These are phyloP conservation scores for Pulveroboletus sp. DNA, from an alignment of 768 basidiomycete genomes.

Conservation along the genomic window DNA sequence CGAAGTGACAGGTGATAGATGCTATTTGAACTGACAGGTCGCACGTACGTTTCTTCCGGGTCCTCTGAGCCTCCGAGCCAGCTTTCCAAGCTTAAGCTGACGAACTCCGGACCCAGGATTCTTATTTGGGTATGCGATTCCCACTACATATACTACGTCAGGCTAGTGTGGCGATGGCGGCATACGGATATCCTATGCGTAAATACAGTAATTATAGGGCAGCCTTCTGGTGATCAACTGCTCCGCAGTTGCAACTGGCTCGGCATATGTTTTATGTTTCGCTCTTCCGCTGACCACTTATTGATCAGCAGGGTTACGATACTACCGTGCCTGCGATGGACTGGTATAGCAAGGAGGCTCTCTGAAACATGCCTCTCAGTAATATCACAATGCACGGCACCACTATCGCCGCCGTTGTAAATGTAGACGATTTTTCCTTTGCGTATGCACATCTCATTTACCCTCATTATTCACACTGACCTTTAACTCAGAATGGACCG, in stretches of 20 bases:
- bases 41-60: conserved; percentile 39
- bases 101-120: conserved; percentile 35
- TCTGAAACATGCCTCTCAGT: conserved; percentile 39
- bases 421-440: conserved; percentile 65
- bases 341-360: conserved; percentile 42
- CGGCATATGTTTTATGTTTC: conserved; percentile 31
- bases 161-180: conserved; percentile 30
- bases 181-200: conserved; percentile 26
- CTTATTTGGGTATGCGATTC: conserved; percentile 37
- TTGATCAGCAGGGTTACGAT: conserved; percentile 25
- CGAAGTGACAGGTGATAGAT: neutral
- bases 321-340: conserved; percentile 42
- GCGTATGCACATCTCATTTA: conserved; percentile 46
- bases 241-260: conserved; percentile 21
- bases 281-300: neutral
- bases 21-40: conserved; percentile 16
- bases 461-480: neutral
- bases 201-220: neutral
- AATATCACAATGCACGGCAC: conserved; percentile 58
- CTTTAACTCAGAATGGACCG: conserved; percentile 35
- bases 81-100: conserved; percentile 35
- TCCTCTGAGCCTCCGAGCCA: no score
- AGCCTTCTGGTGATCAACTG: conserved; percentile 2
- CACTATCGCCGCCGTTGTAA: conserved; percentile 57
- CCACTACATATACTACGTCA: no score